phyloP scores from a whole-genome alignment of 192 early-diverging fungal genomes.

The Coemansia sp. region DNA sequence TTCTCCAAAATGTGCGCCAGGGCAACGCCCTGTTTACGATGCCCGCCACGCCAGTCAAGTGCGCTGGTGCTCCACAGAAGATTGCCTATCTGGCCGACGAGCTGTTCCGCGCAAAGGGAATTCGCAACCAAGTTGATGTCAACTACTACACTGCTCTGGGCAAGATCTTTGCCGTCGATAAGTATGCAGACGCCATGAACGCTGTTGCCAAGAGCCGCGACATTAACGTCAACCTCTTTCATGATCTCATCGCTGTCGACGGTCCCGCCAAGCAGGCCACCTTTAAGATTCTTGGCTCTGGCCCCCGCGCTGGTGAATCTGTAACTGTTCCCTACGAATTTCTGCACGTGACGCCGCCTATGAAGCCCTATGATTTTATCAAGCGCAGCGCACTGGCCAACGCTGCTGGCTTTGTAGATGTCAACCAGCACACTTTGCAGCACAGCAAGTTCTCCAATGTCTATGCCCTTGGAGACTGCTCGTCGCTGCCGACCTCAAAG shows the following conservation, averaged over 20 bases:
- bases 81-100: conserved; percentile 87
- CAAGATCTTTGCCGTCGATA: conserved; percentile 85
- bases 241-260: conserved; percentile 70
- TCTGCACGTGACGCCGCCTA: conserved; percentile 82
- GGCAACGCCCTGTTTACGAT: conserved; percentile 81
- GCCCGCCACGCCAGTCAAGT: conserved; percentile 85
- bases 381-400: conserved; percentile 67
- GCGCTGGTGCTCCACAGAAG: conserved; percentile 87
- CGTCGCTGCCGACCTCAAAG: conserved; percentile 85
- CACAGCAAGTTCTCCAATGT: conserved; percentile 77
- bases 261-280: conserved; percentile 67
- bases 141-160: conserved; percentile 78
- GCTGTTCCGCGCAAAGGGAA: conserved; percentile 66
- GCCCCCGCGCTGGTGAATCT: conserved; percentile 53
- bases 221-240: conserved; percentile 68
- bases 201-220: conserved; percentile 65
- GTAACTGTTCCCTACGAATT: conserved; percentile 74
- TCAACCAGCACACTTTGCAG: conserved; percentile 75
- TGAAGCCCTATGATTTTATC: conserved; percentile 78
- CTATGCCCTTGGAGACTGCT: conserved; percentile 81
- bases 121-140: conserved; percentile 67
- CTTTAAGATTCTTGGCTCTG: conserved; percentile 59
- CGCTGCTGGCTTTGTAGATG: conserved; percentile 79
- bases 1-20: conserved; percentile 60
- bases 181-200: conserved; percentile 74